Evolutionary conservation across 2,329 filamentous ascomycete species (phyloP).

Genomic region (Fulvia fulva): DNA sequence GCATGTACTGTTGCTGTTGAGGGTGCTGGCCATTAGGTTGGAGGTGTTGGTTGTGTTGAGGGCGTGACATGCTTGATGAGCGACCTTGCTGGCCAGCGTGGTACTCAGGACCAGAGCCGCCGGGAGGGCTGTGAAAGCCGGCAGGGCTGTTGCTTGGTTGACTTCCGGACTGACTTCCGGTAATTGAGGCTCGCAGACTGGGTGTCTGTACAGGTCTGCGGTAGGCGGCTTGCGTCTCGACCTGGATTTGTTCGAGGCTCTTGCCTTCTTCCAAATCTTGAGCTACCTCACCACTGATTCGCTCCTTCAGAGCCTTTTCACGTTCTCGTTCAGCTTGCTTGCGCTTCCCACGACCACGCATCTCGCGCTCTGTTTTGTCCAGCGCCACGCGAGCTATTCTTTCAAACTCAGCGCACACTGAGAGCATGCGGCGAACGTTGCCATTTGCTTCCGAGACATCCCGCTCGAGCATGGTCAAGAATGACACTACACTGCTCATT

Average conservation of each 20-base stretch:
- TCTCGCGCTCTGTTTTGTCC: conserved; percentile 85
- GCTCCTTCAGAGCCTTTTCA: conserved; percentile 28
- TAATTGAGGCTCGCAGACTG: conserved; percentile 26
- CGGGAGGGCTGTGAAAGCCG: conserved; percentile 27
- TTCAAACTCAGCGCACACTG: conserved; percentile 93
- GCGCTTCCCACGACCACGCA: conserved; percentile 74
- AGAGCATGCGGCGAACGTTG: conserved; percentile 88
- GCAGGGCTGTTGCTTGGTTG: conserved; percentile 25
- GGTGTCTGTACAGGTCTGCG: conserved; percentile 32
- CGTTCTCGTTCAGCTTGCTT: conserved; percentile 62
- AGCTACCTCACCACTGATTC: conserved; percentile 19
- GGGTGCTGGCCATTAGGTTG: conserved; percentile 11
- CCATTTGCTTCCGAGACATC: conserved; percentile 62
- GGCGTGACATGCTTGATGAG: conserved; percentile 16
- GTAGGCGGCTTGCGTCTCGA: conserved; percentile 34
- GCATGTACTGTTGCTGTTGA: conserved; percentile 17
- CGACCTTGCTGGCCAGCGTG: conserved; percentile 4
- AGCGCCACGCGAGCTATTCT: conserved; percentile 87
- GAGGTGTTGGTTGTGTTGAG: conserved; percentile 7
- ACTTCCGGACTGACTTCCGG: conserved; percentile 23
- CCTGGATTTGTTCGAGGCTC: conserved; percentile 34
- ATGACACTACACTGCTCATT: conserved; percentile 90
- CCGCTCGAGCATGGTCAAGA: conserved; percentile 80
- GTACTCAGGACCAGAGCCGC: conserved; percentile 15
- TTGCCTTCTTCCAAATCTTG: conserved; percentile 33